phyloP scores from a whole-genome alignment of 257 asterid species.

The Scutellaria minor region DNA sequence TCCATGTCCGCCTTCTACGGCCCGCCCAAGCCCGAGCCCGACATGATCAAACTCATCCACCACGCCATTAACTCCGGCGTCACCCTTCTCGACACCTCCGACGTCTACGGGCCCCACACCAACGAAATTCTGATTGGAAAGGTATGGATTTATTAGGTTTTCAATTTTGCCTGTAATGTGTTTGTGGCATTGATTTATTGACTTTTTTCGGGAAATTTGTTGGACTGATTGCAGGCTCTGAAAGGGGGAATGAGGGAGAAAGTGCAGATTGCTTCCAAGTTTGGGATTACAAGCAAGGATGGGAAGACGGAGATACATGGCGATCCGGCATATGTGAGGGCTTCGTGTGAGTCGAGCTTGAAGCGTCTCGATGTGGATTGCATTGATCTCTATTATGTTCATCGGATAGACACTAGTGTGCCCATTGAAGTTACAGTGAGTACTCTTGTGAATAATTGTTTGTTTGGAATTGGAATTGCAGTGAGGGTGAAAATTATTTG shows the following conservation, averaged over 20 bases:
- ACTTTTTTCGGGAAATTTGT: not conserved
- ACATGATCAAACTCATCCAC: slow-evolving; percentile 36
- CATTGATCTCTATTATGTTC: slow-evolving; percentile 57
- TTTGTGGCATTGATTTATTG: not conserved
- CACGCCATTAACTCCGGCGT: slow-evolving; percentile 39
- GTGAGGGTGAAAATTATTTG: not conserved
- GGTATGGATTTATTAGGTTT: not conserved
- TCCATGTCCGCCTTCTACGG: slow-evolving; percentile 31
- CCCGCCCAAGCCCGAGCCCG: slow-evolving; percentile 36
- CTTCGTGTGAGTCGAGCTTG: slow-evolving; percentile 55
- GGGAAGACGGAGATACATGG: slow-evolving; percentile 41
- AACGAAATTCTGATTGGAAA: slow-evolving; percentile 36
- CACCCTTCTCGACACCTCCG: slow-evolving; percentile 39
- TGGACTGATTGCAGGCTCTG: slow-evolving; percentile 45
- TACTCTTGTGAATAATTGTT: not conserved
- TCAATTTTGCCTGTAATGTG: not conserved
- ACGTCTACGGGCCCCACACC: slow-evolving; percentile 32
- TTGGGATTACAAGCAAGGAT: slow-evolving; percentile 30
- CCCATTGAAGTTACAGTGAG: slow-evolving; percentile 58
- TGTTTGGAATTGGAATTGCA: not conserved
- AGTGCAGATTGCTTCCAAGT: slow-evolving; percentile 55
- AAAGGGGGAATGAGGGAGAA: slow-evolving; percentile 48
- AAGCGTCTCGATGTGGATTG: slow-evolving; percentile 51
- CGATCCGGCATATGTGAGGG: slow-evolving; percentile 50
- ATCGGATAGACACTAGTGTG: slow-evolving; percentile 47